Percentiles rank a stretch among this genome's conserved stretches.
Evolutionary conservation across 768 basidiomycete species (phyloP).

Genomic region (Kockovaella imperatae): DNA sequence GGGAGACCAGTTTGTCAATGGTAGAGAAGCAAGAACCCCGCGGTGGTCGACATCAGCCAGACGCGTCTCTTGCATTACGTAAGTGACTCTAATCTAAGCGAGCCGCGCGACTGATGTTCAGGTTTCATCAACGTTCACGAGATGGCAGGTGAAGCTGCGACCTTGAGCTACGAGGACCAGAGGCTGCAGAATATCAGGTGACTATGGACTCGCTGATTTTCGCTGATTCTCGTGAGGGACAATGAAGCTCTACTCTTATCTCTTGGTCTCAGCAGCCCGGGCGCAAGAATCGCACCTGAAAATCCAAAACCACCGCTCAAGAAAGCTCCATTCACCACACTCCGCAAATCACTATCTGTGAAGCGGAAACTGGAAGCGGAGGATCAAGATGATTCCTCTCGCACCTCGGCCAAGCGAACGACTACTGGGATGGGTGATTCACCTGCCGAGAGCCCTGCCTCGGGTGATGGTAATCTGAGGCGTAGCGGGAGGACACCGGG

Average conservation of each 20-base stretch:
- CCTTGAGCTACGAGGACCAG: constrained; percentile 24
- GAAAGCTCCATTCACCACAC: not conserved
- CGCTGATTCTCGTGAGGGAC: constrained; percentile 16
- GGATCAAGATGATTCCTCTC: not conserved
- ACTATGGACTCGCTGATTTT: not conserved
- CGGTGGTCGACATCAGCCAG: too few species aligned
- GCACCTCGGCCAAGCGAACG: not conserved
- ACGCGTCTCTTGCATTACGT: too few species aligned
- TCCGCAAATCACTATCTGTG: not conserved
- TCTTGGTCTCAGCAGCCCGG: constrained; percentile 21
- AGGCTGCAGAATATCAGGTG: constrained; percentile 29
- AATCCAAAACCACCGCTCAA: not conserved
- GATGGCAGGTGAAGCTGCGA: too few species aligned
- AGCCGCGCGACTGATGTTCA: too few species aligned
- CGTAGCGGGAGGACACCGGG: constrained; percentile 9
- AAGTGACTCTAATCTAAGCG: too few species aligned
- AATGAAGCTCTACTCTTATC: constrained; percentile 33
- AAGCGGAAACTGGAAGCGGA: not conserved
- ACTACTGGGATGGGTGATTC: not conserved
- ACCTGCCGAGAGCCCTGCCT: not conserved
- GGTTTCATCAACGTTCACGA: too few species aligned
- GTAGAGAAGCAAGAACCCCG: too few species aligned
- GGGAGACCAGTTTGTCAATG: too few species aligned
- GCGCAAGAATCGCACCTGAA: not conserved
- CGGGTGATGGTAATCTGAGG: constrained; percentile 4